phyloP scores from a whole-genome alignment of 768 basidiomycete genomes.

The Lactarius pseudohatsudake region DNA sequence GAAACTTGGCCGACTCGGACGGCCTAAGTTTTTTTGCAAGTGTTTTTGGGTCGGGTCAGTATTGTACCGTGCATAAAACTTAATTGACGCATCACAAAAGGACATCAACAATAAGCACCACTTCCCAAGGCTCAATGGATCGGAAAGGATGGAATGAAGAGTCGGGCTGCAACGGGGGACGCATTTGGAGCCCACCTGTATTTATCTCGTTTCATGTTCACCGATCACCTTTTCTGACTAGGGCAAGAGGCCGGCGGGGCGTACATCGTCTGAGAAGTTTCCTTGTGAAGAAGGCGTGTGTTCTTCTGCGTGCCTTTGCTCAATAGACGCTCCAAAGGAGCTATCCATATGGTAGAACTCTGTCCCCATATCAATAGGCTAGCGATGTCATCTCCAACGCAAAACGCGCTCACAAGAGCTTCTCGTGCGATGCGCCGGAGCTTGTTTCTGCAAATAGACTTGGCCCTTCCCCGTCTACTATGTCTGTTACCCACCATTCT shows the following conservation, averaged over 20 bases:
- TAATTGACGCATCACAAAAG: neutral
- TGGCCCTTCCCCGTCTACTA: neutral
- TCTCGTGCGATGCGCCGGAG: neutral
- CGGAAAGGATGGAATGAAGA: neutral
- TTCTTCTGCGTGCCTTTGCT: neutral
- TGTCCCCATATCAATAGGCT: neutral
- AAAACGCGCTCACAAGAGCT: neutral
- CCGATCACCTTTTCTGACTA: neutral
- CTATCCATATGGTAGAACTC: neutral
- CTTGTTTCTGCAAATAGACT: neutral
- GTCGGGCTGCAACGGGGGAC: neutral
- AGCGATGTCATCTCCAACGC: neutral
- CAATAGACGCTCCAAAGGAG: neutral
- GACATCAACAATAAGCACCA: neutral
- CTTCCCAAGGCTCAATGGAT: neutral
- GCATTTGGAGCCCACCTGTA: neutral
- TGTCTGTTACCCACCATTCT: neutral
- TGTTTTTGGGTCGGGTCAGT: neutral
- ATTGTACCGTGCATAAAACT: neutral
- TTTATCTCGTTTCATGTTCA: neutral
- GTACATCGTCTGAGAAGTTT: neutral
- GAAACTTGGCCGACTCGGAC: neutral
- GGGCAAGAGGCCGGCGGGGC: neutral
- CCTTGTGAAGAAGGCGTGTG: neutral
- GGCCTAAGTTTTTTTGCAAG: neutral